Percentiles rank a stretch among this genome's conserved stretches.
phyloP scores from a whole-genome alignment of 2,329 filamentous ascomycete species.

The Nemania sp. region DNA sequence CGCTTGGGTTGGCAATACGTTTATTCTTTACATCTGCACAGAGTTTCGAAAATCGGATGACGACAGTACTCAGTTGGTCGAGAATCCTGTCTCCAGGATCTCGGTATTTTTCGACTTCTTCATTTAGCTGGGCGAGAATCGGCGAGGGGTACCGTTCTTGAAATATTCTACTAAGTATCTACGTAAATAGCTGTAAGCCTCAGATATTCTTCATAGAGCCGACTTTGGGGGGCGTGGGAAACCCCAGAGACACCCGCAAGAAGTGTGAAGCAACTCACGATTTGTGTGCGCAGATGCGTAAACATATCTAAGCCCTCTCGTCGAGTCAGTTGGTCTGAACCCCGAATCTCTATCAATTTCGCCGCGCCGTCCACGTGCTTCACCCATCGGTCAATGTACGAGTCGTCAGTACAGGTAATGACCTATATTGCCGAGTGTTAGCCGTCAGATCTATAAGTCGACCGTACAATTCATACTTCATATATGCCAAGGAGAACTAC shows the following conservation, averaged over 20 bases:
- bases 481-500: constrained; percentile 4
- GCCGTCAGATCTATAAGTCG: background rate
- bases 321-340: background rate
- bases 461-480: background rate
- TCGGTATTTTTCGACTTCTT: background rate
- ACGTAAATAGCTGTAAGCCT: background rate
- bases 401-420: background rate
- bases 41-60: background rate
- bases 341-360: background rate
- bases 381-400: constrained; percentile 1
- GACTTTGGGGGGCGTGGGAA: background rate
- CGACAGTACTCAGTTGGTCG: background rate
- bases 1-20: background rate
- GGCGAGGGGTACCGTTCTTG: background rate
- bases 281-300: constrained; percentile 2
- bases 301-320: constrained; percentile 1
- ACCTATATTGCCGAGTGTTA: background rate
- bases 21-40: constrained; percentile 1
- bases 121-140: background rate
- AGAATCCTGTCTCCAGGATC: background rate
- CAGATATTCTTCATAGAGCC: background rate
- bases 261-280: background rate
- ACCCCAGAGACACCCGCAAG: background rate
- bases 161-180: constrained; percentile 2
- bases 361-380: constrained; percentile 1